phyloP scores from a whole-genome alignment of 345 rosid species.

The Physaria fendleri region DNA sequence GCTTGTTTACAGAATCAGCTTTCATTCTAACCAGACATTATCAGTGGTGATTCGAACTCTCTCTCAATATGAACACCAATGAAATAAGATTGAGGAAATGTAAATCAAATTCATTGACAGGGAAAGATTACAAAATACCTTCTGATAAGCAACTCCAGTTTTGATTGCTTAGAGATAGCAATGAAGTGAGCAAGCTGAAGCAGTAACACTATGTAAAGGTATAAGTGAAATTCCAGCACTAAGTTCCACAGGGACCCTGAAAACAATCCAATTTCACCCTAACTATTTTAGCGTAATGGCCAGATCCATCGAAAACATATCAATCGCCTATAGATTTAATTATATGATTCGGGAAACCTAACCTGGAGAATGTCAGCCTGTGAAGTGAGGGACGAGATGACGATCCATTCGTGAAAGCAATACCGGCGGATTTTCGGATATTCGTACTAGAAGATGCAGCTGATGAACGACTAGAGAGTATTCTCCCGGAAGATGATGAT shows the following conservation, averaged over 20 bases:
- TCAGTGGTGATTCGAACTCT: background rate
- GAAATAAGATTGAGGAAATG: background rate
- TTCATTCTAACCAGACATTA: background rate
- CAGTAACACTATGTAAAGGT: constrained; percentile 81
- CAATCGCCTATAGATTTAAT: background rate
- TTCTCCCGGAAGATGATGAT: constrained; percentile 41
- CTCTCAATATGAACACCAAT: background rate
- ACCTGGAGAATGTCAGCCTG: constrained; percentile 56
- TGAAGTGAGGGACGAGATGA: constrained; percentile 41
- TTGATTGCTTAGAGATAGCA: constrained; percentile 62
- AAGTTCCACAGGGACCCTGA: constrained; percentile 69
- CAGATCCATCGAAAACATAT: too few relatives aligned
- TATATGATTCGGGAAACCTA: background rate
- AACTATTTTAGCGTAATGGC: background rate
- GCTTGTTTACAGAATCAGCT: too few relatives aligned
- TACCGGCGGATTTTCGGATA: constrained; percentile 34
- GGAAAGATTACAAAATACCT: constrained; percentile 36
- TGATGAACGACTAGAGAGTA: constrained; percentile 42
- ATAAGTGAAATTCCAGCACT: constrained; percentile 67
- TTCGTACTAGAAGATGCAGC: constrained; percentile 29
- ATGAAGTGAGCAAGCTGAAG: constrained; percentile 83
- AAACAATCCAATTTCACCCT: constrained; percentile 3
- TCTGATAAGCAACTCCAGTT: constrained; percentile 91
- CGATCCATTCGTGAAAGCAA: constrained; percentile 33
- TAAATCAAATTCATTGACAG: background rate